These are phyloP conservation scores for Carpinus fangiana DNA, from an alignment of 306 rosid genomes.

Conservation along the genomic window DNA sequence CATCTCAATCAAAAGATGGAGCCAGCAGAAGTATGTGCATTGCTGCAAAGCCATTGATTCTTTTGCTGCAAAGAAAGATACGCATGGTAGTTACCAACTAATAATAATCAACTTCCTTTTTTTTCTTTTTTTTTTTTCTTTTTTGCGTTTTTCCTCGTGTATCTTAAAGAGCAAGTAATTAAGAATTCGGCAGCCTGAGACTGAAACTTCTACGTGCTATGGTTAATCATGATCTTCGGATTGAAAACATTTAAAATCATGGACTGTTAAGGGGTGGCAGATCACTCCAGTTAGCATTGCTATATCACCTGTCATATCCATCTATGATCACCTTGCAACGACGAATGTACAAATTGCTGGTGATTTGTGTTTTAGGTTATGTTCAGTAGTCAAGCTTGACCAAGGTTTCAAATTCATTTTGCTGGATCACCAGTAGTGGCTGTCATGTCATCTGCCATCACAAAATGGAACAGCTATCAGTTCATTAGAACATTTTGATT, in stretches of 20 bases:
- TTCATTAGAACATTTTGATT: constrained; percentile 17
- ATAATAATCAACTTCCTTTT: not conserved
- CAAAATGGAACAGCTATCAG: constrained; percentile 25
- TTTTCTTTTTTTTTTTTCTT: not conserved
- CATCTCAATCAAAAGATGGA: constrained; percentile 20
- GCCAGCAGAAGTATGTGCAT: constrained; percentile 19
- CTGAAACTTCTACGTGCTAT: constrained; percentile 23
- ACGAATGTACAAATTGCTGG: constrained; percentile 65
- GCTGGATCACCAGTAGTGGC: constrained; percentile 43
- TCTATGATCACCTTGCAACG: constrained; percentile 47
- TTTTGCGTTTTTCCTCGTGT: constrained; percentile 4
- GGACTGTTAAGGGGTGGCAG: constrained; percentile 32
- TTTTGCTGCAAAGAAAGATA: constrained; percentile 8
- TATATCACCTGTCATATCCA: constrained; percentile 52
- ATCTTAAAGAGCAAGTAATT: constrained; percentile 25
- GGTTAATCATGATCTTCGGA: constrained; percentile 19
- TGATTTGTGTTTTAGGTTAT: constrained; percentile 28
- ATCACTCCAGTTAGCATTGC: constrained; percentile 46
- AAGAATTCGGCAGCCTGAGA: constrained; percentile 10
- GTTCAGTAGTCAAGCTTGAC: constrained; percentile 33
- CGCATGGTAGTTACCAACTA: not conserved
- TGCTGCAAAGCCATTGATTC: constrained; percentile 12
- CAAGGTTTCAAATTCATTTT: constrained; percentile 32
- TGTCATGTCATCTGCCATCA: constrained; percentile 41
- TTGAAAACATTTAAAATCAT: not conserved